Base-by-base conservation (phyloP, 352 stramenopile species). In the Phytophthora europaea region DNA sequence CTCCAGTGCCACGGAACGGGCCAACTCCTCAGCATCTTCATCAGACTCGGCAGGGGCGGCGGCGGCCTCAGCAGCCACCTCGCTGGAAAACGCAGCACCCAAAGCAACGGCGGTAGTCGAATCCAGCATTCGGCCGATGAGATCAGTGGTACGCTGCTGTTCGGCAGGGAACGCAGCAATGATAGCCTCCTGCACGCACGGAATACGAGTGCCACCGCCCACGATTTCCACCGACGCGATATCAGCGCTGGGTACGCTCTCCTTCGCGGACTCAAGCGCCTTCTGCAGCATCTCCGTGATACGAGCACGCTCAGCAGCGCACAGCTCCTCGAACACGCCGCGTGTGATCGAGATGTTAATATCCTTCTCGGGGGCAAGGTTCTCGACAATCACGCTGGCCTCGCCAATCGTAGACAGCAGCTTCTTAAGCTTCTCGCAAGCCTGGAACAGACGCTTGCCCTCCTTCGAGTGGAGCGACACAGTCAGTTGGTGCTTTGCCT, bases 361-460 rank as follows among this genome's bases (percentile, higher is more conserved):
- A 65, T 98, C 94, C 57, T 87, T 81, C 72, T 96, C 90, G 20
- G 86, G 85, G 7, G 84, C 80, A 48, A 98, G 75, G 70, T 96
- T 96, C 59, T 98, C 92, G 31, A 97, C 88, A 2, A 82, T 92
- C 26, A 96, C 87, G 28, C 78, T 82, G 34, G 92, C 91, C 23
- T 93, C 82, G 36, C 76, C 80, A 57, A 97, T 97, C 16, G 91
- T 97, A 31, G 89, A 97, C 33, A 98, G 78, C 53, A 98, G 72
- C 70, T 97, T 97, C 72, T 97, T 95, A 34, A 98, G 85, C 64
- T 91, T 89, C 64, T 95, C 85, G 69, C 89, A 97, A 33, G 89
- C 87, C 56, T 91, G 79, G n/a, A 97, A 87, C 40, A 98, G 82
- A 31, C 94, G 91, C 51, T 95, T 90, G 45, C 91, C 91, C 50